Percentiles rank a stretch among this genome's conserved stretches.
phyloP scores from a whole-genome alignment of 441 rosid genomes.

The Adansonia grandidieri region DNA sequence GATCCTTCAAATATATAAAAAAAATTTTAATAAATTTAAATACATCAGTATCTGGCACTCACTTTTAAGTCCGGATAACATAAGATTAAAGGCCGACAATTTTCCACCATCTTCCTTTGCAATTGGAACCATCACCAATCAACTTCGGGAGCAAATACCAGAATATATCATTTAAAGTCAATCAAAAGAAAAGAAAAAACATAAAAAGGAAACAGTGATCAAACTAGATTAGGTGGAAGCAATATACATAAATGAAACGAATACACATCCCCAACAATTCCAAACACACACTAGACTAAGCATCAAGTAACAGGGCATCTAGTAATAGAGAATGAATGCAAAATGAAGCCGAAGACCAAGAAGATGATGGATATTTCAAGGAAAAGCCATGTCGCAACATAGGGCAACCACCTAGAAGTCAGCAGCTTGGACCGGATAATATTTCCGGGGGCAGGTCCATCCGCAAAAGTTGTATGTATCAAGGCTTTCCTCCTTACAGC shows the following conservation, averaged over 20 bases:
- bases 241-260: constrained; percentile 4
- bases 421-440: constrained; percentile 39
- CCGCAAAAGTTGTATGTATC: constrained; percentile 21
- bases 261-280: constrained; percentile 4
- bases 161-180: background rate
- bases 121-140: background rate
- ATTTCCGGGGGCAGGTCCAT: constrained; percentile 28
- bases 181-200: background rate
- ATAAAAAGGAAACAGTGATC: background rate
- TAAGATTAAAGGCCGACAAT: too few relatives aligned
- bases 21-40: too few relatives aligned
- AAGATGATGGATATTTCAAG: constrained; percentile 21
- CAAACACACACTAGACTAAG: background rate
- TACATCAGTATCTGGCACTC: too few relatives aligned
- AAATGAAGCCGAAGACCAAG: constrained; percentile 1
- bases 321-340: constrained; percentile 8
- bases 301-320: background rate
- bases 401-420: constrained; percentile 22
- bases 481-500: constrained; percentile 25
- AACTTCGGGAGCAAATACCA: background rate
- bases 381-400: constrained; percentile 19
- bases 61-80: too few relatives aligned
- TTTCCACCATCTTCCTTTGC: too few relatives aligned
- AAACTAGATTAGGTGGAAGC: background rate
- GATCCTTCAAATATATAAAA: too few relatives aligned